These are phyloP conservation scores for Aspergillus novoparasiticus DNA, from an alignment of 2,329 filamentous ascomycete genomes.

Conservation along the genomic window DNA sequence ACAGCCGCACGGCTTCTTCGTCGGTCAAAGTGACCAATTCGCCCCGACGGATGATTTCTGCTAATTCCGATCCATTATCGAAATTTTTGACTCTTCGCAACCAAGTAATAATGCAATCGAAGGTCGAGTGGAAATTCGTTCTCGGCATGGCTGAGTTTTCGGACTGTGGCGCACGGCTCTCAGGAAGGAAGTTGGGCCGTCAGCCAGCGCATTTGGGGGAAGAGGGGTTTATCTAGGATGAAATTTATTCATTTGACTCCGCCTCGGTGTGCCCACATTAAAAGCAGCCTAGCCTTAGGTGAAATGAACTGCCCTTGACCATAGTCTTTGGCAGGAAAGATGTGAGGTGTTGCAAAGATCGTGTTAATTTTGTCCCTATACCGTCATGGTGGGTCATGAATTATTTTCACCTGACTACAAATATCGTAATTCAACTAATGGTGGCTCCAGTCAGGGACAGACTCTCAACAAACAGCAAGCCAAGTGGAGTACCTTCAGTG, in stretches of 20 bases:
- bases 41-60: neutral
- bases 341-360: neutral
- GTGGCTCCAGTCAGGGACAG: neutral
- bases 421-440: neutral
- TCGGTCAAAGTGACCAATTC: neutral
- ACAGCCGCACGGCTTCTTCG: neutral
- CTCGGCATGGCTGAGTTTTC: neutral
- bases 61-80: neutral
- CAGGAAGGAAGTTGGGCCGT: neutral
- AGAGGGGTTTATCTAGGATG: neutral
- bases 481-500: neutral
- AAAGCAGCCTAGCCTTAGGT: neutral
- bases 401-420: neutral
- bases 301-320: neutral
- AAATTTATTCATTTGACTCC: neutral
- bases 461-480: neutral
- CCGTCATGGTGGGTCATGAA: neutral
- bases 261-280: neutral
- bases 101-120: neutral
- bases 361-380: neutral
- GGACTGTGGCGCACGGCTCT: neutral
- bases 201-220: neutral
- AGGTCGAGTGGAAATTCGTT: too few species aligned
- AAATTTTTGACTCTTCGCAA: neutral
- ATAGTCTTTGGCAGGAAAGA: neutral